phyloP scores from a whole-genome alignment of 768 basidiomycete genomes.

The Clitopilus hobsonii region DNA sequence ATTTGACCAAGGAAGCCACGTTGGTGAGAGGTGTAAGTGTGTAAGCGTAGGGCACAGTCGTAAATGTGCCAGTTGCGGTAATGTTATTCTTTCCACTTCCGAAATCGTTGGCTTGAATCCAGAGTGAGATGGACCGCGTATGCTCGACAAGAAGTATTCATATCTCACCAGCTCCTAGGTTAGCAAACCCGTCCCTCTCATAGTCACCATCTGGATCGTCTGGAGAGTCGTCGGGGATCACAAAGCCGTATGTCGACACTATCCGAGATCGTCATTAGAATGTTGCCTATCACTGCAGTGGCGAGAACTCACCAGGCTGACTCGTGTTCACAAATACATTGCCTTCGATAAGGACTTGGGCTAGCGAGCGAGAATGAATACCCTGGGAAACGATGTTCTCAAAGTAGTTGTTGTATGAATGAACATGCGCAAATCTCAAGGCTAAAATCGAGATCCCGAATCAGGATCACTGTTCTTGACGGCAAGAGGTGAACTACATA shows the following conservation, averaged over 20 bases:
- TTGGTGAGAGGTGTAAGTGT: slow-evolving; percentile 13
- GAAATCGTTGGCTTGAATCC: slow-evolving; percentile 12
- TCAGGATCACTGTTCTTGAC: no score
- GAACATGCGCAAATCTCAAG: slow-evolving; percentile 16
- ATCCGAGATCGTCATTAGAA: not conserved
- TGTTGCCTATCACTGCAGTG: no score
- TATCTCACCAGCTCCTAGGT: slow-evolving; percentile 16
- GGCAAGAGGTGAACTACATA: not conserved
- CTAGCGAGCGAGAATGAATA: slow-evolving; percentile 16
- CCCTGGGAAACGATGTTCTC: slow-evolving; percentile 17
- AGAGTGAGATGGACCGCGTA: not conserved
- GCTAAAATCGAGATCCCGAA: slow-evolving; percentile 10
- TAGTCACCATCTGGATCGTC: slow-evolving; percentile 14
- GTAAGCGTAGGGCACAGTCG: slow-evolving; percentile 15
- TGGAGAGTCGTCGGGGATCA: slow-evolving; percentile 19
- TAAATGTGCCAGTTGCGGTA: slow-evolving; percentile 16
- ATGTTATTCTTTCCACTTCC: slow-evolving; percentile 17
- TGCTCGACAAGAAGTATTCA: not conserved
- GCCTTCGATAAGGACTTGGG: slow-evolving; percentile 18
- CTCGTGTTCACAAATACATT: slow-evolving; percentile 16
- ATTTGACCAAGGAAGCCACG: slow-evolving; percentile 11
- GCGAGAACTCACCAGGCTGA: slow-evolving; percentile 10
- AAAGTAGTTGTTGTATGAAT: slow-evolving; percentile 17
- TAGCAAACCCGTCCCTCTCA: slow-evolving; percentile 17
- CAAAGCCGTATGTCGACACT: slow-evolving; percentile 19